Evolutionary conservation across 495 filamentous ascomycete genomes (phyloP).

Genomic region (Filosporella fistucella): DNA sequence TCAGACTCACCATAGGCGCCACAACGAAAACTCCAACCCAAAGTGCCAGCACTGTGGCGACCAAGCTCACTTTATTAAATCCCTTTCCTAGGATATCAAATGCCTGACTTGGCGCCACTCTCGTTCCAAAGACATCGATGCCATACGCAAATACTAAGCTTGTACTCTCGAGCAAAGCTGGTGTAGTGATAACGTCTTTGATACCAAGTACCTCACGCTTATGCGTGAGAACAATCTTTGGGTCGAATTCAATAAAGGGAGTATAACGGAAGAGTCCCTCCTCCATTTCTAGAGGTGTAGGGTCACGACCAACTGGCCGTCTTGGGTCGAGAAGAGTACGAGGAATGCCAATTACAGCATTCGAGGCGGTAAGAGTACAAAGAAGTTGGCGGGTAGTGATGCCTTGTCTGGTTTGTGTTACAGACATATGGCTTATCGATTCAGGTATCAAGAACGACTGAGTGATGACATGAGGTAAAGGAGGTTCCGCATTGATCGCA

Average conservation of each 20-base stretch:
- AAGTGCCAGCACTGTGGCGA: conserved; percentile 77
- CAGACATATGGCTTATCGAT: conserved; percentile 70
- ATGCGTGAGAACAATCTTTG: conserved; percentile 78
- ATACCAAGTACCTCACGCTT: conserved; percentile 76
- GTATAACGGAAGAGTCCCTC: conserved; percentile 78
- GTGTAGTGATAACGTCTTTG: conserved; percentile 62
- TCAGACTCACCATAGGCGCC: conserved; percentile 73
- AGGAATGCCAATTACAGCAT: conserved; percentile 75
- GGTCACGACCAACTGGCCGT: conserved; percentile 82
- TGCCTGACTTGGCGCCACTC: conserved; percentile 74
- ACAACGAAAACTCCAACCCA: conserved; percentile 67
- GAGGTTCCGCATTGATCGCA: conserved; percentile 29
- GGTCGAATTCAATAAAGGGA: conserved; percentile 78
- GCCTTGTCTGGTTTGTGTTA: conserved; percentile 87
- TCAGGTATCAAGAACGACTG: conserved; percentile 76
- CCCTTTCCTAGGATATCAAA: conserved; percentile 93
- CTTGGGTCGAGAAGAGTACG: conserved; percentile 75
- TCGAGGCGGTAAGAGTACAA: conserved; percentile 63
- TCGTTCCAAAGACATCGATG: conserved; percentile 79
- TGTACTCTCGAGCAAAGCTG: conserved; percentile 87
- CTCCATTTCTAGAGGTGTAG: conserved; percentile 70
- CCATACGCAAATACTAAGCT: conserved; percentile 89
- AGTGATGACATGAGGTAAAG: conserved; percentile 64
- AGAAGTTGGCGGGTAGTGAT: conserved; percentile 84
- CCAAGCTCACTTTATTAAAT: conserved; percentile 83